A percentile compares a stretch with the other conserved stretches of the same genome.
Conservation (phyloP, 257 asterid genomes). For the Petunia secreta region DNA sequence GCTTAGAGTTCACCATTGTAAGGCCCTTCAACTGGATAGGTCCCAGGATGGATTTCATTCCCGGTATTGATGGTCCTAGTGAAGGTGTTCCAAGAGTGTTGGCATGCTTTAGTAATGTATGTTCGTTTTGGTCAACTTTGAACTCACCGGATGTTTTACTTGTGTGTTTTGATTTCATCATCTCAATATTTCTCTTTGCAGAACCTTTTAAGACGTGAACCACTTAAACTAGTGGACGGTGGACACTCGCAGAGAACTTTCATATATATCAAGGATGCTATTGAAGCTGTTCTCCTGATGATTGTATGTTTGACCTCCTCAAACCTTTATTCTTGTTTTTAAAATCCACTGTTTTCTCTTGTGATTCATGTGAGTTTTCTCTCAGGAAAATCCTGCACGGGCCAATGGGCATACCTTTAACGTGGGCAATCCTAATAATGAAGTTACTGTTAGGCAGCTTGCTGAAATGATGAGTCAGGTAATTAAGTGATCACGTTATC, state of each 20-base stretch:
- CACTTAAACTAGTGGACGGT: conserved; percentile 92
- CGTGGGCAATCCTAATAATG: conserved; percentile 94
- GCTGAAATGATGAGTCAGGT: conserved; percentile 99
- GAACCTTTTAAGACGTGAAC: conserved; percentile 90
- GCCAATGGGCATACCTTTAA: conserved; percentile 93
- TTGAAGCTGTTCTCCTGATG: conserved; percentile 93
- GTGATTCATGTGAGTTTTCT: conserved; percentile 33
- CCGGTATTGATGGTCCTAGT: conserved; percentile 96
- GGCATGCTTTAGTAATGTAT: conserved; percentile 93
- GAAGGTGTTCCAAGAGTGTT: conserved; percentile 98
- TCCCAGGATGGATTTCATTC: conserved; percentile 97
- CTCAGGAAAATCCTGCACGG: conserved; percentile 91
- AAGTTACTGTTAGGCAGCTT: conserved; percentile 96
- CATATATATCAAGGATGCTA: conserved; percentile 89
- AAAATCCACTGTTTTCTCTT: neutral
- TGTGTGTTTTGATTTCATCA: conserved; percentile 23
- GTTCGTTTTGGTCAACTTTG: conserved; percentile 8
- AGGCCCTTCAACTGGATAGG: conserved; percentile 99
- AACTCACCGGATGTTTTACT: neutral
- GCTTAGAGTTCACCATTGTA: conserved; percentile 89
- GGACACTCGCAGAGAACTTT: conserved; percentile 95
- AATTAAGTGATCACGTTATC: conserved; percentile 11
- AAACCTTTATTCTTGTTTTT: conserved; percentile 9
- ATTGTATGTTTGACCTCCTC: conserved; percentile 59
- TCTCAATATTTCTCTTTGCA: conserved; percentile 32